Base-by-base conservation (phyloP, 176 grass and related monocot genomes). In the Oryza meyeriana region DNA sequence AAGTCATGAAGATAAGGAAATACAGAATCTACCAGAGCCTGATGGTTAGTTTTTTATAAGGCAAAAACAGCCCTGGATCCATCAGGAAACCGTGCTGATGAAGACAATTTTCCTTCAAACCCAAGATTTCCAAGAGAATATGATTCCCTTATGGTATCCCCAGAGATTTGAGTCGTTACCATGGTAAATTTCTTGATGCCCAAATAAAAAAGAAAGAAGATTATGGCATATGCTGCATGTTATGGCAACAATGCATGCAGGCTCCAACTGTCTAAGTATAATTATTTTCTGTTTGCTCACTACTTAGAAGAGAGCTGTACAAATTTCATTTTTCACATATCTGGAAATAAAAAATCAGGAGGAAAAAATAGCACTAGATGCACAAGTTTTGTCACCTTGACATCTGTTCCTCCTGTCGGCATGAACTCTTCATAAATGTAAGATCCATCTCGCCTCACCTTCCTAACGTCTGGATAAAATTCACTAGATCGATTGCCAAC, bases 371-470 rank as follows among this genome's bases (percentile, higher is more conserved):
- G 20, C 16, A 39, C 70, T 31, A 82, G 30, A 34, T 1, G 42
- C 1, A 39, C 4, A 63, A 81, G 48, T 66, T 77, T 59, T 58
- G 7, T 73, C 61, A 94, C 95, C 88, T 98, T 98, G 40, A 98
- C 95, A 91, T 98, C 95, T 85, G 95, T 98, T 70, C 95, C 95
- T 61, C 95, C 92, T 83, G 95, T 98, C 82, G 95, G 90, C 90
- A 98, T 98, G 84, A 98, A 98, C 82, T 94, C 95, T 82, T 98
- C 92, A 22, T 98, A 98, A 73, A 98, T 98, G 78, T 93, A 98
- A 86, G 92, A 98, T 78, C 95, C 84, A 76, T 94, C 92, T 71
- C 92, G 88, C 71, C 95, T 92, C 84, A 98, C 95, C 61, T 79
- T 93, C 70, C 95, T 90, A 62, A 98, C 90, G 17, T 98, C 88